Evolutionary conservation across 495 filamentous ascomycete genomes (phyloP), one percentile per base, ranked within the genome.

Genomic region (Echria macrotheca): DNA sequence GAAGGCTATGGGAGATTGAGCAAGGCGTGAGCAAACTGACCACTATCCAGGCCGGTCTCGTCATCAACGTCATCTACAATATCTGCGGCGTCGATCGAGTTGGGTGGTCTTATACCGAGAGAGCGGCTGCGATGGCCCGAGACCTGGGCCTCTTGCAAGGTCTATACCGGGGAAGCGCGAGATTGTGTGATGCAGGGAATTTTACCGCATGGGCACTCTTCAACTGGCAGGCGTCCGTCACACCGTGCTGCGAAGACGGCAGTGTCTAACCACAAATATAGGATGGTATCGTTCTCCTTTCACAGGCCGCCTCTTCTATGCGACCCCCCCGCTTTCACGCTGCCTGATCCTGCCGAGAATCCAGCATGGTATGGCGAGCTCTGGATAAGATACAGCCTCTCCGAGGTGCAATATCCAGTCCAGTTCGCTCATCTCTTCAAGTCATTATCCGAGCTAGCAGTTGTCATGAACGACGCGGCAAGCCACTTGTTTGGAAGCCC

Each of bases 1-100:
- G 53, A 39, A 51, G 61, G 25, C 46, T 67, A 12, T 63, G 61
- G 59, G 56, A 67, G 12, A 7, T 63, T 2, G 61, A 67, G n/a
- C n/a, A n/a, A n/a, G n/a, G n/a, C n/a, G n/a, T 31, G 44, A 49
- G 44, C 15, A 38, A 28, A 14, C 50, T 21, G 7, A 41, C 17
- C 1, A 59, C 57, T 11, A 53, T 63, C 1, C 61, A 63, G 29
- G 57, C 57, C 2, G 43, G 52, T 9, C 47, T 60, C 29, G 24
- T 67, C 25, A 47, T 61, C 15, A 53, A 56, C n/a, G 47, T 60
- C 8, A 11, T 24, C 38, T 24, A n/a, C 15, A 41, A 41, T 32
- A 48, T 61, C 33, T 57, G 54, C 1, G 58, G 52, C 10, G 56
- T 60, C 49, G 60, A 64, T 10, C 56, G 51, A 23, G 37, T 64